Evolutionary conservation across 306 rosid genomes (phyloP), one percentile per base, ranked within the genome.

Genomic region (Gleditsia sinensis): DNA sequence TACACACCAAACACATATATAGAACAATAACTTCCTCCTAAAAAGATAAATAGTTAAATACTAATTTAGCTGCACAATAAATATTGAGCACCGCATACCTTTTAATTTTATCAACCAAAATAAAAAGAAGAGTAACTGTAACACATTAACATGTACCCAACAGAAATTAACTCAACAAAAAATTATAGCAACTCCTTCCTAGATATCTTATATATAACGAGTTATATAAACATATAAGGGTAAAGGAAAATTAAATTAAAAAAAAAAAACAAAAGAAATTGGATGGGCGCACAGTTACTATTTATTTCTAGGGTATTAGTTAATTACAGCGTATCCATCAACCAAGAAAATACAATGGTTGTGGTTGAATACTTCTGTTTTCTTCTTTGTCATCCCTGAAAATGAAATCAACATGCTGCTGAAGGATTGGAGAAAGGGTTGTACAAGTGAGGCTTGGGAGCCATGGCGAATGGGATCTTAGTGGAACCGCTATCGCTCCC

Each of bases 391-490:
- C 55, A 62, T 30, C 7, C 30, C 57, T 49, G 54, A 75, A 67
- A 39, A 49, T 17, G 5, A 17, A 80, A 72, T 81, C 86, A 92
- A 76, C 99, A 94, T 64, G 99, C 99, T 3, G 99, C 97, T 3
- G 97, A 91, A 76, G 97, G 87, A 81, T 88, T 90, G 67, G 89
- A 58, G 88, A 88, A 94, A 75, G 91, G 95, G 68, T 87, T 94
- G 70, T 64, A 94, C 74, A 91, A 90, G 88, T 90, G 94, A 67
- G 92, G 84, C 83, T 90, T 91, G 2, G 94, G 77, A 64, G 91
- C 80, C 77, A 91, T 78, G 4, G 96, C 85, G 81, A 94, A 89
- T 1, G 90, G 86, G 80, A 39, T 79, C 78, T 91, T 84, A 25
- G 67, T 88, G 28, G 90, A 78, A 75, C 39, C 64, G 17, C 69